Base-by-base conservation (phyloP, 306 rosid species). In the Prosopis cineraria region DNA sequence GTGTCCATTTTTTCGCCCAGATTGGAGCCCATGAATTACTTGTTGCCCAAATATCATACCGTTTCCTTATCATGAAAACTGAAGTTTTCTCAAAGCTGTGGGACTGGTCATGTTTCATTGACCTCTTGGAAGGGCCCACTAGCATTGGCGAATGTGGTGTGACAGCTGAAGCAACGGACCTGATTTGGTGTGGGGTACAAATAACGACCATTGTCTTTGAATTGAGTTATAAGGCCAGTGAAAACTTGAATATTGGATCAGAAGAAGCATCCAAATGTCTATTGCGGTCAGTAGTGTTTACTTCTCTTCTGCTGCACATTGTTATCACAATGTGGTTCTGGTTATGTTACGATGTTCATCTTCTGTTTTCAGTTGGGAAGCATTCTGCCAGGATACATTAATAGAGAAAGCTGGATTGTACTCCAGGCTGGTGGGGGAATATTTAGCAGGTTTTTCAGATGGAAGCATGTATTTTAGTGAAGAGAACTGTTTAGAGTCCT, bases 81-180 rank as follows among this genome's bases (percentile, higher is more conserved):
- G 91, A 87, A 58, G 73, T 72, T 67, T 94, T 94, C 83, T 68
- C 85, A 6, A 83, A 89, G 86, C 83, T 84, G 52, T 90, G 94
- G 97, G 86, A 94, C 60, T 92, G 97, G 97, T 90, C 93, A 7
- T 90, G 92, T 85, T 92, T 89, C 71, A 55, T 84, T 68, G 86
- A 80, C 39, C 83, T 92, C 10, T 25, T 84, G 79, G 74, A 84
- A 72, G 88, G 80, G 75, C 73, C 75, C 17, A 11, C 70, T 36
- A 36, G 70, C 29, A 65, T 37, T 48, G 10, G 19, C 20, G 70
- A 65, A 37, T 37, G 31, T 65, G 47, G 31, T 65, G 47, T 65
- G 48, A 9, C 12, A 33, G 47, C 30, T 65, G 47, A 37, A 58
- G 41, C 78, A 22, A 71, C 79, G 7, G 91, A 92, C 77, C 81